Evolutionary conservation across 2,329 filamentous ascomycete species (phyloP), one percentile per base, ranked within the genome.

Genomic region (Cytospora paraplurivora): DNA sequence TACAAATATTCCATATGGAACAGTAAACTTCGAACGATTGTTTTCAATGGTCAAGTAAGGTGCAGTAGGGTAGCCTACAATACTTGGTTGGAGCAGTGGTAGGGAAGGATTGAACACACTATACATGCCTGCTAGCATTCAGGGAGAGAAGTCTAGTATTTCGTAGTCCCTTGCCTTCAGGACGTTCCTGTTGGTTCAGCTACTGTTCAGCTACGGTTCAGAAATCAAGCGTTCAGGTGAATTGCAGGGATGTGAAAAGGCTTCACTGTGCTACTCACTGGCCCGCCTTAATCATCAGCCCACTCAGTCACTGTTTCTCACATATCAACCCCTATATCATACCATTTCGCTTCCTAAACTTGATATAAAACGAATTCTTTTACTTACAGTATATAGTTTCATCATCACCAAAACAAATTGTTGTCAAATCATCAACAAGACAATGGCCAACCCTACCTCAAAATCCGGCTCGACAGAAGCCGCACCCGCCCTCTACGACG

Each of bases 401-500:
- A 21, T 7, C n/a, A 19, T 47, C 44, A 44, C 17, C 41, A 44
- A 44, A 44, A 6, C 41, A 47, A n/a, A 47, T 3, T 21, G 1
- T 4, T 6, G 3, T 10, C n/a, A 47, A 17, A 47, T 10, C 5
- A 12, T 11, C 3, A 47, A 5, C 10, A 41, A 17, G 3, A 47
- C n/a, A 47, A 47, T 47, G 44, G 44, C 3, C 44, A 7, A 21
- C 44, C 8, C 44, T 19, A 11, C 44, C 7, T 12, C 44, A 47
- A 47, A 21, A 47, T 19, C 44, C n/a, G 38, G 13, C 38, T 4
- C 38, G 13, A 41, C 38, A 41, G 38, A 41, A 13, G 38, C 13
- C 38, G 1, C 49, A 6, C 12, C 41, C 10, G 35, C 53, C 41
- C 64, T 64, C 41, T 37, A 66, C 41, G 62, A 66, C 15, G 57